A percentile compares a stretch with the other conserved stretches of the same genome.
These are phyloP conservation scores for Phytophthora rubi DNA, from an alignment of 352 stramenopile genomes.

Conservation along the genomic window DNA sequence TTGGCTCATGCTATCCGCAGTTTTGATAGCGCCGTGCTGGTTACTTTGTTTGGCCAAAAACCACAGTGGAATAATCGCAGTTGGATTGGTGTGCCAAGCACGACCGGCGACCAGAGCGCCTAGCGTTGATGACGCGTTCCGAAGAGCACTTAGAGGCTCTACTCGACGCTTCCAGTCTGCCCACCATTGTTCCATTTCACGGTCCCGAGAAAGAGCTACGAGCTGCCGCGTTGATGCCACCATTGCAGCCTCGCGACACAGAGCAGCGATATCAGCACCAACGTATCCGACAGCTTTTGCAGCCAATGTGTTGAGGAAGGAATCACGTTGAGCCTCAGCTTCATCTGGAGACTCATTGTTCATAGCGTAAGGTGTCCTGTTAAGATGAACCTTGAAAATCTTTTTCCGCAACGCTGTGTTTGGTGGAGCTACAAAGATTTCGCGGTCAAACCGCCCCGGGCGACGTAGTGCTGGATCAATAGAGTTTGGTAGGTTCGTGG, in stretches of 20 bases:
- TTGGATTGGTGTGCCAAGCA: constrained; percentile 65
- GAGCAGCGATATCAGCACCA: constrained; percentile 77
- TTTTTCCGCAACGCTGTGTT: constrained; percentile 44
- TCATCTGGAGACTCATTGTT: constrained; percentile 13
- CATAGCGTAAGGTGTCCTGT: constrained; percentile 48
- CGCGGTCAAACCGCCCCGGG: constrained; percentile 81
- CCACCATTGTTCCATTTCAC: constrained; percentile 69
- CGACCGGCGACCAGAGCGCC: constrained; percentile 51
- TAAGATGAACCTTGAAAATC: constrained; percentile 75
- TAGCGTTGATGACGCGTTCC: constrained; percentile 38
- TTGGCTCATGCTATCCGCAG: background rate
- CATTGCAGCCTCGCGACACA: constrained; percentile 79
- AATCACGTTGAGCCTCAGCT: constrained; percentile 22
- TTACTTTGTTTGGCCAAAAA: constrained; percentile 55
- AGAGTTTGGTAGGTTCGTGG: constrained; percentile 94
- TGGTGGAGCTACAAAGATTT: constrained; percentile 71
- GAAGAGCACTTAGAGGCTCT: constrained; percentile 37
- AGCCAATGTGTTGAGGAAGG: constrained; percentile 50
- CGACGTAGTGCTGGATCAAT: constrained; percentile 87
- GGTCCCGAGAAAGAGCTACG: constrained; percentile 56
- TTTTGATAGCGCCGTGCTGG: background rate
- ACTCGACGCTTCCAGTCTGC: constrained; percentile 55
- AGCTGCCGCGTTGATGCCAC: constrained; percentile 71
- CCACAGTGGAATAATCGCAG: constrained; percentile 77
- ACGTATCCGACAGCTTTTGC: constrained; percentile 76